phyloP scores from a whole-genome alignment of 148 eudicot genomes.

The Spergularia bocconei region DNA sequence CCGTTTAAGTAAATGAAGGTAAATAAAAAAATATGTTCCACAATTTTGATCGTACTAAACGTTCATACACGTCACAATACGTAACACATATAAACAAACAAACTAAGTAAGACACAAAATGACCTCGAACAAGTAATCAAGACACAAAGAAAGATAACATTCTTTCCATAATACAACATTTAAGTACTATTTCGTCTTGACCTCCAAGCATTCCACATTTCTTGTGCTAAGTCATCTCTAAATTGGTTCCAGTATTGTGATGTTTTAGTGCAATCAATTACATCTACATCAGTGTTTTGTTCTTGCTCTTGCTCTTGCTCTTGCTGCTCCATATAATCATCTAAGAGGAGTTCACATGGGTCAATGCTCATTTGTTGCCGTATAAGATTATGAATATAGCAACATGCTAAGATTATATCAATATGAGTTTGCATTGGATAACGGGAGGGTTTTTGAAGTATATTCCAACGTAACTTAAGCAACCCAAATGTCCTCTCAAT shows the following conservation, averaged over 20 bases:
- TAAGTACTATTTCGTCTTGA: too few species aligned
- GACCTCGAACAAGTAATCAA: too few species aligned
- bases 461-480: constrained; percentile 2
- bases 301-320: too few species aligned
- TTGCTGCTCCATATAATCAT: not conserved
- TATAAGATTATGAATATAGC: constrained; percentile 8
- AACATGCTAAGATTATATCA: constrained; percentile 10
- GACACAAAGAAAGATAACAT: too few species aligned
- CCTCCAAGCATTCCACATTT: constrained; percentile 12
- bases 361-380: constrained; percentile 13
- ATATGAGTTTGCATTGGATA: constrained; percentile 5
- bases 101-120: too few species aligned
- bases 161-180: too few species aligned
- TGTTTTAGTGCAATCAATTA: not conserved
- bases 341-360: not conserved
- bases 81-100: too few species aligned
- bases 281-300: not conserved
- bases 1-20: too few species aligned
- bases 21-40: too few species aligned
- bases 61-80: too few species aligned
- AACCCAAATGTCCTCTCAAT: constrained; percentile 16
- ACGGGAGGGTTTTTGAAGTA: constrained; percentile 8
- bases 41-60: too few species aligned
- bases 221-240: not conserved
- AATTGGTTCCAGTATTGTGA: not conserved